These are phyloP conservation scores for Lentinula detonsa DNA, from an alignment of 768 basidiomycete genomes.

Conservation along the genomic window DNA sequence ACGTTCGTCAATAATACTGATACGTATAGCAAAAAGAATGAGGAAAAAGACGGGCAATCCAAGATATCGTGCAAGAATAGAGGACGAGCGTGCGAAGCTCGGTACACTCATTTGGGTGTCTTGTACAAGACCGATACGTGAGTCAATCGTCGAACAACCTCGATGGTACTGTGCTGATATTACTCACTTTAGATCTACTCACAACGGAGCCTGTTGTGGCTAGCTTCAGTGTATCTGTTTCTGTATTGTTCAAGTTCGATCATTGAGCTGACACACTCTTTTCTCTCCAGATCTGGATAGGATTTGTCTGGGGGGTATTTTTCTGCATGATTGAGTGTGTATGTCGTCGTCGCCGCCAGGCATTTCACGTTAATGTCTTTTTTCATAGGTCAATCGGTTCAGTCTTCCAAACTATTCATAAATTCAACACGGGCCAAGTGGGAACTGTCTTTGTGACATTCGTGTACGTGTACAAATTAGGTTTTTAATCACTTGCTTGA, in stretches of 20 bases:
- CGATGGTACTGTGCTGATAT: constrained; percentile 7
- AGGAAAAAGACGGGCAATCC: constrained; percentile 62
- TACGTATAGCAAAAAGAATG: constrained; percentile 51
- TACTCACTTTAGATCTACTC: constrained; percentile 42
- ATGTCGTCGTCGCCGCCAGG: neutral
- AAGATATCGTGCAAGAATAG: constrained; percentile 56
- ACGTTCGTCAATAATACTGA: constrained; percentile 63
- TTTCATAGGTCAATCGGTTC: constrained; percentile 44
- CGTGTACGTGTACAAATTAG: constrained; percentile 29
- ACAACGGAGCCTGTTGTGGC: constrained; percentile 70
- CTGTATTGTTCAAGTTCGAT: constrained; percentile 1
- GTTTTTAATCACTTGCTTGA: neutral
- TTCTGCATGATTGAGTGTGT: constrained; percentile 60
- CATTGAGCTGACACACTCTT: neutral
- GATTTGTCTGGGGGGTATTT: constrained; percentile 72
- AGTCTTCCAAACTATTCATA: constrained; percentile 50
- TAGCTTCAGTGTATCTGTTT: constrained; percentile 58
- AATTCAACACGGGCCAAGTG: constrained; percentile 51
- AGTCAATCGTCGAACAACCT: constrained; percentile 25
- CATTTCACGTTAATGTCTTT: neutral
- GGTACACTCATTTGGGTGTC: constrained; percentile 61
- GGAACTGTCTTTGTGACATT: constrained; percentile 58
- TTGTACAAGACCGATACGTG: constrained; percentile 66
- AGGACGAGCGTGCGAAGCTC: constrained; percentile 55
- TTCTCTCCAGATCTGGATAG: constrained; percentile 52